Percentiles rank a stretch among this genome's conserved stretches.
Evolutionary conservation across 1,284 basidiomycete genomes (phyloP).

Genomic region (Irpex lacteus): DNA sequence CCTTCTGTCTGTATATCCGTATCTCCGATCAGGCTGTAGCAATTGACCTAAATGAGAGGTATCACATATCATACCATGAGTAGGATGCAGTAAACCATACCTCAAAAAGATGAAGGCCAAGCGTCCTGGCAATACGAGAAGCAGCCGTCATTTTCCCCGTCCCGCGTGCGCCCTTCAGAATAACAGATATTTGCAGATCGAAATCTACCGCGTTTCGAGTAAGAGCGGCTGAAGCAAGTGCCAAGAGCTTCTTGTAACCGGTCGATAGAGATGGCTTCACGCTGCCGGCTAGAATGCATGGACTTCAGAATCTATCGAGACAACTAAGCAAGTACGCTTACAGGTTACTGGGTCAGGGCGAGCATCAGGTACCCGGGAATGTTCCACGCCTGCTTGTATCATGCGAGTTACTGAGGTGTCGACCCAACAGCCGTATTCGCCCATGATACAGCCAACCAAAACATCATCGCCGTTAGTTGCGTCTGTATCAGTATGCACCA

Average conservation of each 20-base stretch:
- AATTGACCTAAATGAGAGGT: constrained; percentile 64
- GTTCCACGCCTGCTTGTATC: constrained; percentile 77
- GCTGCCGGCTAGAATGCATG: constrained; percentile 17
- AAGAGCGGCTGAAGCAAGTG: constrained; percentile 55
- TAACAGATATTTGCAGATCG: constrained; percentile 59
- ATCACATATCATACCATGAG: neutral
- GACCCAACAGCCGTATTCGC: constrained; percentile 85
- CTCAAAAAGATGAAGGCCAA: constrained; percentile 82
- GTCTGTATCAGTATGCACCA: constrained; percentile 34
- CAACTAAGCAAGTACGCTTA: constrained; percentile 26
- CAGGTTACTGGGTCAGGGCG: constrained; percentile 53
- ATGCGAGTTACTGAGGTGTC: constrained; percentile 75
- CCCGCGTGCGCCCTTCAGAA: constrained; percentile 76
- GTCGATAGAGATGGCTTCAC: neutral
- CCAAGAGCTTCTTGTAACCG: constrained; percentile 39
- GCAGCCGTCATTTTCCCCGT: constrained; percentile 70
- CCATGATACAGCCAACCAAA: constrained; percentile 49
- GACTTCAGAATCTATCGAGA: neutral
- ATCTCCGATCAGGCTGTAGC: constrained; percentile 84
- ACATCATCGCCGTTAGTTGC: constrained; percentile 36
- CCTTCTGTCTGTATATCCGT: constrained; percentile 80
- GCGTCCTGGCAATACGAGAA: constrained; percentile 53
- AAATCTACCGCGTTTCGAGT: constrained; percentile 55
- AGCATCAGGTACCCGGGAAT: constrained; percentile 62
- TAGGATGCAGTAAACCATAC: constrained; percentile 36